Conservation (phyloP, 495 filamentous ascomycete species). For the Chaetomium tenue region DNA sequence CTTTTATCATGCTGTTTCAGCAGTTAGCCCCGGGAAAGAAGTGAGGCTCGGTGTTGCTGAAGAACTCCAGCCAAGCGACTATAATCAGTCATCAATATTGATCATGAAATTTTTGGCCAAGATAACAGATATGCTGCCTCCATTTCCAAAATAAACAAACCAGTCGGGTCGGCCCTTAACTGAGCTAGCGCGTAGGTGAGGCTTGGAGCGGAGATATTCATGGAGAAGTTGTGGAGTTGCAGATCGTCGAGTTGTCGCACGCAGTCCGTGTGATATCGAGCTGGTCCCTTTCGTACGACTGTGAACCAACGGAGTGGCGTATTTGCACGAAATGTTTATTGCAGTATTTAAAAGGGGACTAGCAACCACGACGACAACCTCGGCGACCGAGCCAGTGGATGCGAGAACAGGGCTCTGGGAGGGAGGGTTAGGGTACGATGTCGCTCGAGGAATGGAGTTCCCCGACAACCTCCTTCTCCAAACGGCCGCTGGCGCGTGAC, state of each 20-base stretch:
- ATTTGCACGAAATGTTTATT: not conserved
- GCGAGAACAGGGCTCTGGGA: no score
- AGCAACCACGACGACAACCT: no score
- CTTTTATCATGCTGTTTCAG: not conserved
- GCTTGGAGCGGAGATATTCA: not conserved
- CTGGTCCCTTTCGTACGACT: not conserved
- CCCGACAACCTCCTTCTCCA: constrained; percentile 9
- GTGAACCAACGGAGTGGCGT: not conserved
- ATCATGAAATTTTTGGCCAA: not conserved
- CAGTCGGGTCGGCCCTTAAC: not conserved
- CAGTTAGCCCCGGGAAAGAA: not conserved
- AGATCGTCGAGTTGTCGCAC: not conserved
- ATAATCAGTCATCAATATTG: not conserved
- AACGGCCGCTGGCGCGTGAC: not conserved
- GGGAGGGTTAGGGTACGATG: constrained; percentile 23
- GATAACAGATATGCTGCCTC: not conserved
- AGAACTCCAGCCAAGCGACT: not conserved
- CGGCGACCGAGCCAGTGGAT: not conserved
- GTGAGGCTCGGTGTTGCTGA: not conserved
- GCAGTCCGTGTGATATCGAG: not conserved
- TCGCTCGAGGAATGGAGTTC: no score
- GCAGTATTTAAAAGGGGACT: not conserved
- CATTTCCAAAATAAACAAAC: not conserved
- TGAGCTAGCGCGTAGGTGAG: not conserved
- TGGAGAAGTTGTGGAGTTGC: not conserved